Conservation (phyloP, 306 rosid genomes). For the Delonix regia region DNA sequence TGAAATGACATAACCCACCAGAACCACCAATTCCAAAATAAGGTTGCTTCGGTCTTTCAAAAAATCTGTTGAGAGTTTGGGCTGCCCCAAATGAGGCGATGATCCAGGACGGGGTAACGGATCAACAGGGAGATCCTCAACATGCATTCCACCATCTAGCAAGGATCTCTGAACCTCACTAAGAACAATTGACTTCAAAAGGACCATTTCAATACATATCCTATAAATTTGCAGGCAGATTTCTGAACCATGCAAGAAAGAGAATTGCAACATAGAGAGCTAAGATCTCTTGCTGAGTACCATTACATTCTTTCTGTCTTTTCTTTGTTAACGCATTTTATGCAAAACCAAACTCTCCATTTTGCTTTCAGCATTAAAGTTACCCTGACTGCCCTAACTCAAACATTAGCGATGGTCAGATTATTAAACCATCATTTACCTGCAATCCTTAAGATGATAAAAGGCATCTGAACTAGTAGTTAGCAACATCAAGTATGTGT, state of each 20-base stretch:
- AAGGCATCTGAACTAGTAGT: constrained; percentile 88
- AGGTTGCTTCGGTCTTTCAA: constrained; percentile 63
- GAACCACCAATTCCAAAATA: constrained; percentile 69
- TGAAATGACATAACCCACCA: constrained; percentile 95
- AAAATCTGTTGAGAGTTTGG: constrained; percentile 63
- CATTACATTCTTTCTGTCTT: constrained; percentile 9
- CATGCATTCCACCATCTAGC: constrained; percentile 89
- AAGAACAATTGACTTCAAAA: constrained; percentile 86
- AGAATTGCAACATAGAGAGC: constrained; percentile 8
- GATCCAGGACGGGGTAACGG: constrained; percentile 60
- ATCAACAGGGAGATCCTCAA: constrained; percentile 71
- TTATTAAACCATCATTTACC: constrained; percentile 53
- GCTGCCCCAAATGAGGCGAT: constrained; percentile 64
- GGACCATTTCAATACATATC: constrained; percentile 82
- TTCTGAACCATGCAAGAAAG: constrained; percentile 31
- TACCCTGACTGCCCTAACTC: background rate
- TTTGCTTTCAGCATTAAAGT: background rate
- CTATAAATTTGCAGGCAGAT: constrained; percentile 52
- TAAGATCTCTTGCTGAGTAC: constrained; percentile 16
- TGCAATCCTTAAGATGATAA: constrained; percentile 93
- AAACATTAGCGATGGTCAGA: constrained; percentile 21
- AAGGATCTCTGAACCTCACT: constrained; percentile 86
- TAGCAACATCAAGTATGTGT: constrained; percentile 85
- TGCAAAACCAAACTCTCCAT: background rate
- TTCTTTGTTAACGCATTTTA: background rate